Percentiles rank a stretch among this genome's conserved stretches.
Evolutionary conservation across 148 eudicot species (phyloP).

Genomic region (Linanthus parryae): DNA sequence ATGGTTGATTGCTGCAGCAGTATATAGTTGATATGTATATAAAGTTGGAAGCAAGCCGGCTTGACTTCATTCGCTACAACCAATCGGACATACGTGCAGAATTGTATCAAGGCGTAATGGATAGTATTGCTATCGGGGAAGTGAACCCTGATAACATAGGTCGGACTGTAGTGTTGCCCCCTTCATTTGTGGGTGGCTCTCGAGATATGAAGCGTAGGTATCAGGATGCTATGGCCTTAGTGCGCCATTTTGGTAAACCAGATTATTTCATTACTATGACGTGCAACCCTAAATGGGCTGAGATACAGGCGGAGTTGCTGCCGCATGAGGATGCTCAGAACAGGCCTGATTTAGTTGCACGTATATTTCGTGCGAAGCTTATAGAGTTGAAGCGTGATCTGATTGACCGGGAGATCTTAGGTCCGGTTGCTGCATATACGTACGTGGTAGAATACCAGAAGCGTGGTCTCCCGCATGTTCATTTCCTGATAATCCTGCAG

Average conservation of each 20-base stretch:
- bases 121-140: constrained; percentile 2
- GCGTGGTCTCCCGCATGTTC: constrained; percentile 17
- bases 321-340: constrained; percentile 15
- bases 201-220: constrained; percentile 20
- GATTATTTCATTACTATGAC: constrained; percentile 24
- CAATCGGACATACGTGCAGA: not conserved
- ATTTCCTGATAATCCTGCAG: constrained; percentile 7
- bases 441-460: constrained; percentile 27
- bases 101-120: constrained; percentile 13
- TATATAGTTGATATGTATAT: constrained; percentile 16
- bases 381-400: constrained; percentile 4
- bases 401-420: constrained; percentile 6
- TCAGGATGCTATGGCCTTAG: constrained; percentile 24
- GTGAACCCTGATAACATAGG: constrained; percentile 4
- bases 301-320: not conserved
- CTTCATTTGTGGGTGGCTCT: constrained; percentile 22
- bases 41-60: constrained; percentile 11
- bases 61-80: not conserved
- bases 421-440: not conserved
- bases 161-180: constrained; percentile 5
- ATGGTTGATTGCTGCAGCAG: constrained; percentile 8
- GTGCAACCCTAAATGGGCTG: constrained; percentile 16
- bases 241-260: constrained; percentile 16
- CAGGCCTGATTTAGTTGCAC: constrained; percentile 2
- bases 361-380: constrained; percentile 9